These are phyloP conservation scores for Magnaporthiopsis incrustans DNA, from an alignment of 2,329 filamentous ascomycete genomes.

Conservation along the genomic window DNA sequence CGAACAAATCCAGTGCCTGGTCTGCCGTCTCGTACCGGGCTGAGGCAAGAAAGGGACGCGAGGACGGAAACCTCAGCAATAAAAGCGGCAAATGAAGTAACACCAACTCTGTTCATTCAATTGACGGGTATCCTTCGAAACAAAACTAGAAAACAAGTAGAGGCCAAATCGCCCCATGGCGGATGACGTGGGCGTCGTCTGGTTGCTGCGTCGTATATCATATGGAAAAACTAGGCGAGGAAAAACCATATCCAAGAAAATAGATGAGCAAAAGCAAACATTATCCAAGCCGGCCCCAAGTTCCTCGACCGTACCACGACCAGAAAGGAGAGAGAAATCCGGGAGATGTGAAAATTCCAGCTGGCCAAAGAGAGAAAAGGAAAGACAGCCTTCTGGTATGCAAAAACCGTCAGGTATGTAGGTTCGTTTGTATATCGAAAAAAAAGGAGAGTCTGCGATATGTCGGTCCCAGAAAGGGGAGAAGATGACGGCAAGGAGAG, in stretches of 20 bases:
- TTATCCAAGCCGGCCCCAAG: neutral
- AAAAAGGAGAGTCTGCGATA: neutral
- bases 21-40: no score
- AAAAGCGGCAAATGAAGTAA: no score
- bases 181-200: neutral
- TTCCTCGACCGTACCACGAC: neutral
- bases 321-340: neutral
- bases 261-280: neutral
- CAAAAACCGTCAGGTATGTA: no score
- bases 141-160: neutral
- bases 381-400: neutral
- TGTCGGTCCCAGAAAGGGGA: neutral
- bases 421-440: neutral
- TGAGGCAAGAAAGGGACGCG: no score
- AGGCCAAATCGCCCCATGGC: neutral
- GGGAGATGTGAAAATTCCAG: neutral
- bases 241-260: neutral
- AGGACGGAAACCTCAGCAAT: no score
- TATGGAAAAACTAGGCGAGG: neutral
- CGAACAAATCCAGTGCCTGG: no score
- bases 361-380: neutral
- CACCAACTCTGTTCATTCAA: neutral
- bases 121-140: constrained; percentile 5
- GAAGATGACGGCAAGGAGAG: neutral
- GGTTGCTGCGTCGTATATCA: constrained; percentile 1